Evolutionary conservation across 148 eudicot genomes (phyloP).

Genomic region (Vaccinium myrtillus): DNA sequence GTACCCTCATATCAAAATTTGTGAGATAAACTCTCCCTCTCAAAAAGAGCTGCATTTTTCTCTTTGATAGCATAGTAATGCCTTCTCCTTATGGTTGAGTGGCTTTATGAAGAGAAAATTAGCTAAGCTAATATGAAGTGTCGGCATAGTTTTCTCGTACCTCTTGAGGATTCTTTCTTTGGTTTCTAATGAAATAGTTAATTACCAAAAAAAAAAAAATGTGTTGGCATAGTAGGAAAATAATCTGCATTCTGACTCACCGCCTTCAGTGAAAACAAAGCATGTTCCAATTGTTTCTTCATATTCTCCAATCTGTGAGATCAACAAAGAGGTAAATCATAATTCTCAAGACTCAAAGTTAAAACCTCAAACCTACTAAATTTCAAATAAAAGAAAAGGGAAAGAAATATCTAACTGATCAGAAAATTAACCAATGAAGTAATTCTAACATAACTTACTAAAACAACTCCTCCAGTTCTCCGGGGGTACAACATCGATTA

Average conservation of each 20-base stretch:
- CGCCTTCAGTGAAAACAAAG: conserved; percentile 63
- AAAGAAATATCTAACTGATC: background rate
- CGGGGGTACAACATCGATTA: background rate
- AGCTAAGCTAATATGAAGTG: background rate
- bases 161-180: too few species aligned
- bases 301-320: conserved; percentile 64
- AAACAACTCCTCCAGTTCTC: background rate
- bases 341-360: background rate
- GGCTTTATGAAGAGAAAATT: background rate
- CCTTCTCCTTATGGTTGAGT: background rate
- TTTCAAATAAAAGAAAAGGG: background rate
- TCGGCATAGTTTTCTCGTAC: background rate
- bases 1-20: background rate
- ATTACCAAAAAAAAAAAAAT: too few species aligned
- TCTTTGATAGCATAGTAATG: background rate
- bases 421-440: background rate
- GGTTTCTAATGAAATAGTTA: too few species aligned
- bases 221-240: background rate
- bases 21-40: background rate
- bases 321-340: conserved; percentile 1
- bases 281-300: conserved; percentile 88
- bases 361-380: background rate
- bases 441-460: background rate
- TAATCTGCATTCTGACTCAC: conserved; percentile 26
- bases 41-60: background rate